Percentiles rank a stretch among this genome's conserved stretches.
Conservation (phyloP, 2,329 filamentous ascomycete genomes). For the Venturia carpophila region DNA sequence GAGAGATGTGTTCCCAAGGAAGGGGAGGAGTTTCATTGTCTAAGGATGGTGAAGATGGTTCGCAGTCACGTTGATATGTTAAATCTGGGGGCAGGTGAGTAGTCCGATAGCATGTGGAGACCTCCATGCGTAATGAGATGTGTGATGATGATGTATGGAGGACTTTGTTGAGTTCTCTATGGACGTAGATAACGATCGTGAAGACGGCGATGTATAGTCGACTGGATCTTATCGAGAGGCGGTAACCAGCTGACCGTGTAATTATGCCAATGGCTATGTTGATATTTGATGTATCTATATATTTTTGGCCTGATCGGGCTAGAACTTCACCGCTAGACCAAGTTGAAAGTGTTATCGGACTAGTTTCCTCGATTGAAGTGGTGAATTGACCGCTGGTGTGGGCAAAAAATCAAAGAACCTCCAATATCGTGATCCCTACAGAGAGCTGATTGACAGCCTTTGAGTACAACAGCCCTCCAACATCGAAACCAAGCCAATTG, state of each 20-base stretch:
- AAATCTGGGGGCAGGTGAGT: not conserved
- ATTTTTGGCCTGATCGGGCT: too few species aligned
- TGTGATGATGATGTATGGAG: not conserved
- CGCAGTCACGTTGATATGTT: conserved; percentile 14
- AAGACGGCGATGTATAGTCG: too few species aligned
- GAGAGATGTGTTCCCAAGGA: conserved; percentile 8
- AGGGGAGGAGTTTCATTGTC: conserved; percentile 17
- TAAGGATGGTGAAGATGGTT: conserved; percentile 18
- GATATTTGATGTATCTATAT: too few species aligned
- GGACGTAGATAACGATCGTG: too few species aligned
- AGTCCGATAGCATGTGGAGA: not conserved
- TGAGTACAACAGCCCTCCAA: conserved; percentile 85
- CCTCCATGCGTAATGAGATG: not conserved
- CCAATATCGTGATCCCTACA: conserved; percentile 89
- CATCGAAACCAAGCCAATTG: conserved; percentile 79
- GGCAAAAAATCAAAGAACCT: conserved; percentile 81
- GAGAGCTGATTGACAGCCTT: conserved; percentile 92
- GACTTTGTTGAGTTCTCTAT: too few species aligned
- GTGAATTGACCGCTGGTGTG: conserved; percentile 64
- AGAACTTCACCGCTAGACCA: too few species aligned
- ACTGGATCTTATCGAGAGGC: too few species aligned
- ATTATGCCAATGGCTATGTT: too few species aligned
- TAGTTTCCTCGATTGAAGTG: conserved; percentile 23
- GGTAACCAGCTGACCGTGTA: too few species aligned
- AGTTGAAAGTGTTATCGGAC: too few species aligned